Percentiles rank a stretch among this genome's conserved stretches.
These are phyloP conservation scores for Suhomyces kunorum DNA, from an alignment of 1,139 yeast species.

Conservation along the genomic window DNA sequence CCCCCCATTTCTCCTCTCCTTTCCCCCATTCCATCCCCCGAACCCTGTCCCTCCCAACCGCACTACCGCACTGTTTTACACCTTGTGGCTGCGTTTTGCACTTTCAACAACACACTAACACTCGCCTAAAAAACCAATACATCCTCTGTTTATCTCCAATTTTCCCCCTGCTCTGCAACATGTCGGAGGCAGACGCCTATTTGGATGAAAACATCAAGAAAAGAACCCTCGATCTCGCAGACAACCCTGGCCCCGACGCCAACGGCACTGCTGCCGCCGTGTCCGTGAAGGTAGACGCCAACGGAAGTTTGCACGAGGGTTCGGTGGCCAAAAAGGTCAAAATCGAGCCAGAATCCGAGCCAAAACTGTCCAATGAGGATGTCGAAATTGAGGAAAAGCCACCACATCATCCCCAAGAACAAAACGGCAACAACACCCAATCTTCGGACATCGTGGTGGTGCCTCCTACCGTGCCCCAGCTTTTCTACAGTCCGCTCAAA, in stretches of 20 bases:
- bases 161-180: not conserved
- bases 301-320: not conserved
- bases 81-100: conserved; percentile 6
- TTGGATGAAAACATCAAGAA: conserved; percentile 8
- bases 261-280: not conserved
- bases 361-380: too few species aligned
- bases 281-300: conserved; percentile 3
- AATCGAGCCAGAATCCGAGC: conserved; percentile 3
- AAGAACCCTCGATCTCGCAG: conserved; percentile 4
- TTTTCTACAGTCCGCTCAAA: conserved; percentile 69
- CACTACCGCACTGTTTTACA: not conserved
- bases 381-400: not conserved
- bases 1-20: not conserved
- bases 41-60: too few species aligned
- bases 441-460: conserved; percentile 43
- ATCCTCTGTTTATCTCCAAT: not conserved
- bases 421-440: not conserved
- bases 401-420: not conserved
- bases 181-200: conserved; percentile 10
- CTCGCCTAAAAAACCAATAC: conserved; percentile 10
- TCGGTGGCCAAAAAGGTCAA: conserved; percentile 10
- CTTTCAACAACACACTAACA: conserved; percentile 3
- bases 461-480: conserved; percentile 55
- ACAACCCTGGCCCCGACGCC: not conserved
- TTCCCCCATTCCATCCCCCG: too few species aligned